Percentiles rank a stretch among this genome's conserved stretches.
phyloP scores from a whole-genome alignment of 345 rosid genomes.

The Limnanthes douglasii region DNA sequence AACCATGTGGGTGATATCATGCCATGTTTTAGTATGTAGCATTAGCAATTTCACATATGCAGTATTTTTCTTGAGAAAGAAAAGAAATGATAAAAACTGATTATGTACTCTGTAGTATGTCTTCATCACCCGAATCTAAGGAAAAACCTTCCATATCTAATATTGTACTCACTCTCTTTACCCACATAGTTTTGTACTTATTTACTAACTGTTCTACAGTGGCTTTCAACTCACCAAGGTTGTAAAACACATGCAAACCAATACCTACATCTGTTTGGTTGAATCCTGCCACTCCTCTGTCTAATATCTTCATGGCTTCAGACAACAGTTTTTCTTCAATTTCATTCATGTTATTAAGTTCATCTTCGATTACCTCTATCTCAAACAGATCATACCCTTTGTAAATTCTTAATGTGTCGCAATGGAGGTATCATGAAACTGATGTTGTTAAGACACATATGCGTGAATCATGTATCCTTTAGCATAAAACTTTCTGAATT shows the following conservation, averaged over 20 bases:
- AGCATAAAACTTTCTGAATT: no score
- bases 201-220: conserved; percentile 76
- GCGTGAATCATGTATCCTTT: no score
- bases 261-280: conserved; percentile 97
- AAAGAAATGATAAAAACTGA: no score
- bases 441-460: no score
- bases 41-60: no score
- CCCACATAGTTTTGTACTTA: conserved; percentile 63
- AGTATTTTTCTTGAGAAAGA: no score
- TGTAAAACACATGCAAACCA: conserved; percentile 93
- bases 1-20: no score
- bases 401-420: conserved; percentile 65
- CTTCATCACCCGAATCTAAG: conserved; percentile 30
- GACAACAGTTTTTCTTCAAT: conserved; percentile 48
- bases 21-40: no score
- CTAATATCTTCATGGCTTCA: conserved; percentile 75
- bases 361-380: conserved; percentile 63
- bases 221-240: conserved; percentile 64
- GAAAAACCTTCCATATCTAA: conserved; percentile 94
- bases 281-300: conserved; percentile 91
- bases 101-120: no score
- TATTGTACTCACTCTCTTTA: conserved; percentile 57
- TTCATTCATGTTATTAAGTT: conserved; percentile 44
- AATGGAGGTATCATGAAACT: conserved; percentile 66
- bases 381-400: conserved; percentile 60